Percentiles rank a stretch among this genome's conserved stretches.
These are phyloP conservation scores for Microstegium vimineum DNA, from an alignment of 176 grass and related monocot genomes.

Conservation along the genomic window DNA sequence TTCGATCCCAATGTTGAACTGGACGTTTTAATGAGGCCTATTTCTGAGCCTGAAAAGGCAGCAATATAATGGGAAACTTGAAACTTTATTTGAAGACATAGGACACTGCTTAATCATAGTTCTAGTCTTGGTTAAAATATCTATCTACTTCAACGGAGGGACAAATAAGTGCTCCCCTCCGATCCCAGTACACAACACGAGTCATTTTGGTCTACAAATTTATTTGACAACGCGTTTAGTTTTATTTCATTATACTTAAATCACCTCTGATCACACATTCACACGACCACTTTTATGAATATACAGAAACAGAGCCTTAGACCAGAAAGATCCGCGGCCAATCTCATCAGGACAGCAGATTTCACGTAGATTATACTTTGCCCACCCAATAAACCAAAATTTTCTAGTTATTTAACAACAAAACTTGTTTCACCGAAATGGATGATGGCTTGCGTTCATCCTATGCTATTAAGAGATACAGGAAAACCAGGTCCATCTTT, in stretches of 20 bases:
- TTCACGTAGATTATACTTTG: not conserved
- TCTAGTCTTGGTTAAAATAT: not conserved
- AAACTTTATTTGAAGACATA: not conserved
- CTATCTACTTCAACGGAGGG: not conserved
- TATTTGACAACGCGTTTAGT: not conserved
- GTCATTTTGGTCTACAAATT: not conserved
- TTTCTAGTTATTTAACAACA: slow-evolving; percentile 6
- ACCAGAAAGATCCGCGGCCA: not conserved
- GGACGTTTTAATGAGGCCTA: not conserved
- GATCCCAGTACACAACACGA: not conserved
- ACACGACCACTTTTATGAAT: not conserved
- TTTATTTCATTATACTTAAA: not conserved
- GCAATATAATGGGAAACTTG: not conserved
- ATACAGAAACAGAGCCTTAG: too few relatives aligned
- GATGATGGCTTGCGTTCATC: slow-evolving; percentile 17
- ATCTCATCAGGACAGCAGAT: slow-evolving; percentile 5
- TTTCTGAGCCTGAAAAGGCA: not conserved
- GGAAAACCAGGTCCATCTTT: slow-evolving; percentile 33
- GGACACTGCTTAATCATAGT: not conserved
- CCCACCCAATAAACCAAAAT: not conserved
- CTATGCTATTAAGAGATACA: slow-evolving; percentile 3
- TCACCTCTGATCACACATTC: not conserved
- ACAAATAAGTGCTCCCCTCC: not conserved
- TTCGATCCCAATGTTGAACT: not conserved
- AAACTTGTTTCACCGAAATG: slow-evolving; percentile 15